Conservation (phyloP, 2,329 filamentous ascomycete genomes). For the Mariannaea sp. region DNA sequence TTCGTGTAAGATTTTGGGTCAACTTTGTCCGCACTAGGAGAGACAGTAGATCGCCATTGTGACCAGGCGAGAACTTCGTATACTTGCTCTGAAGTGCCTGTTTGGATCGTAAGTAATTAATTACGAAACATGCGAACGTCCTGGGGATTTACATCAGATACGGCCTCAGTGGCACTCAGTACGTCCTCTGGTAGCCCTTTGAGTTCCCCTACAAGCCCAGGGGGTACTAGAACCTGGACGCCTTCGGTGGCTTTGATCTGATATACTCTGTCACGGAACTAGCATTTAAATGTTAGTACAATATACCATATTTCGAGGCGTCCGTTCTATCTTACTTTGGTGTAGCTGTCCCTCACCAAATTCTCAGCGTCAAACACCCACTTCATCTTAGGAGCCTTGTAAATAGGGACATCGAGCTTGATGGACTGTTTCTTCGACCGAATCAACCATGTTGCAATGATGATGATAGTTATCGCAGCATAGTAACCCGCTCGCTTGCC, state of each 20-base stretch:
- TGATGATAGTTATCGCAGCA: conserved; percentile 43
- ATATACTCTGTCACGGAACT: conserved; percentile 56
- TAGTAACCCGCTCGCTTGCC: conserved; percentile 48
- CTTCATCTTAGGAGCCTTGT: conserved; percentile 53
- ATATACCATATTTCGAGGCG: not conserved
- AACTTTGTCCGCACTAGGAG: conserved; percentile 52
- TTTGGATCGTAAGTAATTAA: conserved; percentile 13
- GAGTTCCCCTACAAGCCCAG: conserved; percentile 51
- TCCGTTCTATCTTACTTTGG: conserved; percentile 46
- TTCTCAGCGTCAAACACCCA: conserved; percentile 58
- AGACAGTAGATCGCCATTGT: conserved; percentile 51
- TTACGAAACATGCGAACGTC: too few relatives aligned
- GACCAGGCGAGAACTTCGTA: conserved; percentile 54
- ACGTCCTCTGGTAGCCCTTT: conserved; percentile 55
- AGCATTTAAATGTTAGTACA: conserved; percentile 27
- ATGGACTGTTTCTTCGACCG: conserved; percentile 39
- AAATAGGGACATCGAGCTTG: conserved; percentile 49
- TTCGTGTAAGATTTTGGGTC: conserved; percentile 52
- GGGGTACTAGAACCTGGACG: conserved; percentile 53
- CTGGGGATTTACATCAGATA: conserved; percentile 47
- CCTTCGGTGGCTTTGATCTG: conserved; percentile 58
- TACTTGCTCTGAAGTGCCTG: conserved; percentile 57
- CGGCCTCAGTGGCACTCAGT: conserved; percentile 54
- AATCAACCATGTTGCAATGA: conserved; percentile 49
- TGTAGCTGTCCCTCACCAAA: conserved; percentile 54